Evolutionary conservation across 208 protist species (phyloP).

Genomic region (Leptomonas seymouri): DNA sequence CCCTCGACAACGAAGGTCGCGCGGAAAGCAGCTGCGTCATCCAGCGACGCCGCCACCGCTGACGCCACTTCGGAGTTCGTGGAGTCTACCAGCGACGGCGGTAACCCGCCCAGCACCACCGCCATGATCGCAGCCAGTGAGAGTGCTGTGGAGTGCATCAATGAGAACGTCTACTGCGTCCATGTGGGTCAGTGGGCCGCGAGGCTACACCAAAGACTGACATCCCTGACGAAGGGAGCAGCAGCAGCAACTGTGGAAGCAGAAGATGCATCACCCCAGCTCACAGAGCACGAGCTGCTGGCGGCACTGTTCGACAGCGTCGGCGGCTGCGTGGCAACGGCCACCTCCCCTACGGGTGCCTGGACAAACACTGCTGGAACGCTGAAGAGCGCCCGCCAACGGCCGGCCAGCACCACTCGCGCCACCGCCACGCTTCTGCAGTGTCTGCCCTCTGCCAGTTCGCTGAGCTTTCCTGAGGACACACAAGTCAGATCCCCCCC

Average conservation of each 20-base stretch:
- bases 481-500: slow-evolving; percentile 15
- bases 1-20: no score
- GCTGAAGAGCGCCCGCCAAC: slow-evolving; percentile 2
- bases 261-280: background rate
- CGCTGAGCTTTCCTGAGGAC: slow-evolving; percentile 16
- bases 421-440: slow-evolving; percentile 1
- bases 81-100: no score
- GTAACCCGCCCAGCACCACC: background rate
- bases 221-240: background rate
- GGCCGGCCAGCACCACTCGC: slow-evolving; percentile 4
- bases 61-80: no score
- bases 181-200: slow-evolving; percentile 13
- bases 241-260: background rate
- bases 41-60: no score
- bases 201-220: slow-evolving; percentile 1
- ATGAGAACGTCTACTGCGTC: slow-evolving; percentile 27
- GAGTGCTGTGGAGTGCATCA: slow-evolving; percentile 1
- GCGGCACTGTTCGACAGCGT: slow-evolving; percentile 6
- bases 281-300: slow-evolving; percentile 12
- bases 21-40: no score
- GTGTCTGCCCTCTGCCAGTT: slow-evolving; percentile 10
- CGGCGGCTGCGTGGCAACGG: slow-evolving; percentile 5
- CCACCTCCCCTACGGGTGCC: background rate
- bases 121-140: background rate
- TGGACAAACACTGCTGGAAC: background rate